Conservation (phyloP, 805 yeast species). For the Ogataea haglerorum region DNA sequence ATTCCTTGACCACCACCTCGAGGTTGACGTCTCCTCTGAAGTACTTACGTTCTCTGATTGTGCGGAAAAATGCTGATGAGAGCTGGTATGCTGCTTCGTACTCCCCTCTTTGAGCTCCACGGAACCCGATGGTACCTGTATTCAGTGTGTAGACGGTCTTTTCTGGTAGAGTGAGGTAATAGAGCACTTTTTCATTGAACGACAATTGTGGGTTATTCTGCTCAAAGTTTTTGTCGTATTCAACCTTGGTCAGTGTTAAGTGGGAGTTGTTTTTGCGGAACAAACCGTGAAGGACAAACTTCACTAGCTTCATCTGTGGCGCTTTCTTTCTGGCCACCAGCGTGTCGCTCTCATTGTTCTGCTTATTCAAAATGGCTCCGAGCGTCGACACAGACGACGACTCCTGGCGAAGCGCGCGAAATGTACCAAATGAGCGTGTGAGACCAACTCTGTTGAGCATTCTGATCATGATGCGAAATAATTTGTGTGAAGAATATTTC, state of each 20-base stretch:
- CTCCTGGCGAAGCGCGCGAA: slow-evolving; percentile 3
- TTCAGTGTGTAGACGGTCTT: slow-evolving; percentile 63
- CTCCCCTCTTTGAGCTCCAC: slow-evolving; percentile 86
- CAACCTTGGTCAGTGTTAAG: slow-evolving; percentile 68
- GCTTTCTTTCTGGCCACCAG: slow-evolving; percentile 7
- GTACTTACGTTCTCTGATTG: slow-evolving; percentile 54
- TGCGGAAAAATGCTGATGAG: slow-evolving; percentile 64
- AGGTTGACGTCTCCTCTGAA: slow-evolving; percentile 45
- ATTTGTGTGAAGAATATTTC: neutral
- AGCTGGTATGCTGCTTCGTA: slow-evolving; percentile 92
- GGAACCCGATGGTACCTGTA: slow-evolving; percentile 86
- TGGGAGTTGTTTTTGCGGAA: slow-evolving; percentile 84
- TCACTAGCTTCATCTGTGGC: slow-evolving; percentile 37
- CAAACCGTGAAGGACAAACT: slow-evolving; percentile 70
- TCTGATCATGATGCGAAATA: slow-evolving; percentile 1
- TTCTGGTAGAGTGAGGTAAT: slow-evolving; percentile 77
- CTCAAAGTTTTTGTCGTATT: slow-evolving; percentile 58
- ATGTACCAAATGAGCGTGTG: slow-evolving; percentile 1
- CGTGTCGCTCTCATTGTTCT: neutral
- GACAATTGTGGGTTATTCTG: slow-evolving; percentile 52
- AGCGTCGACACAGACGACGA: slow-evolving; percentile 19
- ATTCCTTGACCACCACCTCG: slow-evolving; percentile 75
- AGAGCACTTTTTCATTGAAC: slow-evolving; percentile 68
- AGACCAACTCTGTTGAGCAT: neutral
- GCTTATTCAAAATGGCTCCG: slow-evolving; percentile 26